Base-by-base conservation (phyloP, 164 flowering plant species). In the Cinnamomum micranthum region DNA sequence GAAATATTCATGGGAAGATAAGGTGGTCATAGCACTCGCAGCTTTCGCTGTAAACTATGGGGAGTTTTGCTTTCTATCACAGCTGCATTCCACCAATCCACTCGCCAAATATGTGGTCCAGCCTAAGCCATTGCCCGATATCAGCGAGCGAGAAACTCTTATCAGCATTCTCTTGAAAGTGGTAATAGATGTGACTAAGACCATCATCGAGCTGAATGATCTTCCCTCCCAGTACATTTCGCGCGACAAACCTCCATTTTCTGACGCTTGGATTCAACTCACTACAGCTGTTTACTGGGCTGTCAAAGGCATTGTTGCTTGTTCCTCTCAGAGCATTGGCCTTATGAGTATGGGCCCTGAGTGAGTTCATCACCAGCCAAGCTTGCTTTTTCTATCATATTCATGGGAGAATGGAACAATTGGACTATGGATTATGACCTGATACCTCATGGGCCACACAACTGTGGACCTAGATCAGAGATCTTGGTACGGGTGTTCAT, bases 251-350 rank as follows among this genome's bases (percentile, higher is more conserved):
- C 77, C 84, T 0, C 83, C 83, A 15, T 23, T 85, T 47, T 22
- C 85, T 14, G 41, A 75, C 2, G 87, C 85, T 52, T 52, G 58
- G 76, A 75, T 82, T 10, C 81, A 76, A 65, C 82, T 85, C 70
- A 89, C 91, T 5, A 78, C 80, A 27, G 90, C 89, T 24, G 82
- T 75, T 10, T 89, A 89, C 51, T 89, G 91, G 93, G 81, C 78
- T 62, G 75, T 88, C 9, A 73, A 84, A 22, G 81, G 88, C 47
- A 73, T 78, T 1, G 86, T 86, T n/a, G 84, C 86, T 11, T 86
- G 88, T 58, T 73, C 87, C 1, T 76, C 88, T 1, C 87, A 81
- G 63, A 81, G 86, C 70, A 73, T 78, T 6, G 71, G 80, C 67
- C 84, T 88, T 50, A 70, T 77, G 0, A 83, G 87, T 58, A 24